A percentile compares a stretch with the other conserved stretches of the same genome.
These are phyloP conservation scores for Cladophialophora bantiana DNA, from an alignment of 2,329 filamentous ascomycete species.

Conservation along the genomic window DNA sequence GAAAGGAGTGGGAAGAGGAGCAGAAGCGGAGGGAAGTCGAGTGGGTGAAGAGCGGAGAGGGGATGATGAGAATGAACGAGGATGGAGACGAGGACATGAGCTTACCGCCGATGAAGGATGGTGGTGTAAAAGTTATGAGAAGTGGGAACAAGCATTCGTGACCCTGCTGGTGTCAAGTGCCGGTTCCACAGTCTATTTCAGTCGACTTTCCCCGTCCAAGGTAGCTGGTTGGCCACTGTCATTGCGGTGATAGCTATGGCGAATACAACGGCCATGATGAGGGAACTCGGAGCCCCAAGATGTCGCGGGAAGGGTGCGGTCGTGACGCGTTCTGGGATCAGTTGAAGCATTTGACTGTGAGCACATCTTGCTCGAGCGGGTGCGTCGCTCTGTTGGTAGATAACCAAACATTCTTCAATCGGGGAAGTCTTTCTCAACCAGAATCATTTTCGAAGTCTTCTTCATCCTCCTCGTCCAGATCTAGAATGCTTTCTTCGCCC, in stretches of 20 bases:
- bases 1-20: constrained; percentile 76
- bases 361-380: background rate
- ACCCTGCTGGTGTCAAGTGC: background rate
- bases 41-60: constrained; percentile 33
- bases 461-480: constrained; percentile 29
- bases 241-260: background rate
- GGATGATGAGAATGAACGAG: constrained; percentile 12
- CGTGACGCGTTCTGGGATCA: background rate
- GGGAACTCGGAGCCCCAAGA: background rate
- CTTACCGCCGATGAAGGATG: constrained; percentile 58
- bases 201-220: background rate
- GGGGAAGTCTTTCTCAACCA: constrained; percentile 1
- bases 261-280: background rate
- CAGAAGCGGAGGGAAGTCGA: constrained; percentile 59
- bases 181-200: background rate
- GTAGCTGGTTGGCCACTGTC: background rate
- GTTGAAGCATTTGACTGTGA: background rate
- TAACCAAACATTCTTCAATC: background rate
- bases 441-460: constrained; percentile 3
- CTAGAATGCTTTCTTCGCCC: constrained; percentile 18
- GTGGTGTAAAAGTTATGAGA: constrained; percentile 69
- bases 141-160: constrained; percentile 26
- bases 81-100: constrained; percentile 43
- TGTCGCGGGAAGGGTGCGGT: background rate
- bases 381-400: background rate